These are phyloP conservation scores for Mycena venus DNA, from an alignment of 768 basidiomycete genomes.

Conservation along the genomic window DNA sequence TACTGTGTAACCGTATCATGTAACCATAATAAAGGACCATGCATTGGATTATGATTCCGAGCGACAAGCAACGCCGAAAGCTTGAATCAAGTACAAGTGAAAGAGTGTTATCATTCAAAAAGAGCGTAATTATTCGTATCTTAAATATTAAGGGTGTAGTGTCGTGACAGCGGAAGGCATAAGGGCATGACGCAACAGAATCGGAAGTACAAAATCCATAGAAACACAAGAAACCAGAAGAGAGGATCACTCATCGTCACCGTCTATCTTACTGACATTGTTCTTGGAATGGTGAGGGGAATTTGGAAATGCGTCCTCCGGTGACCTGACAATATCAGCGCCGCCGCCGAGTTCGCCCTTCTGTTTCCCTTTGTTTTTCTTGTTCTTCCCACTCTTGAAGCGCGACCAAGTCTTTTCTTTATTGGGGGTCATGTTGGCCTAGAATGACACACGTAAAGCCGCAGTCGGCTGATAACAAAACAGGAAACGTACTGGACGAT, in stretches of 20 bases:
- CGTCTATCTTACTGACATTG: constrained; percentile 20
- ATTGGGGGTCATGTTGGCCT: constrained; percentile 1
- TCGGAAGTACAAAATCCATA: not conserved
- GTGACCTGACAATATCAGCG: constrained; percentile 27
- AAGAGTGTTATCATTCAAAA: constrained; percentile 28
- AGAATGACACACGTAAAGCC: not conserved
- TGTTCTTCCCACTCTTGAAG: constrained; percentile 33
- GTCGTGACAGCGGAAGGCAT: not conserved
- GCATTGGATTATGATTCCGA: too few species aligned
- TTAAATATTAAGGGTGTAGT: constrained; percentile 16
- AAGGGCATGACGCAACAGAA: not conserved
- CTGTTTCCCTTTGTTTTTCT: constrained; percentile 35
- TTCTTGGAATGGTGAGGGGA: constrained; percentile 34
- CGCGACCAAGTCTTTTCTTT: constrained; percentile 36
- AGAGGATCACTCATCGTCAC: constrained; percentile 27
- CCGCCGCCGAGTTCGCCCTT: constrained; percentile 30
- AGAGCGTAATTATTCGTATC: constrained; percentile 21
- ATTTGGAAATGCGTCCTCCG: constrained; percentile 35
- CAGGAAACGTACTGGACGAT: constrained; percentile 25
- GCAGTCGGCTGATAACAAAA: not conserved
- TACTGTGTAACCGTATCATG: constrained; percentile 16
- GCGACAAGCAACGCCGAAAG: not conserved
- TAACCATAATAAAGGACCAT: not conserved
- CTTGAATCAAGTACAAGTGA: not conserved
- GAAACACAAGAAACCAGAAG: not conserved